Evolutionary conservation across 805 yeast species (phyloP).

Genomic region (Millerozyma miso): DNA sequence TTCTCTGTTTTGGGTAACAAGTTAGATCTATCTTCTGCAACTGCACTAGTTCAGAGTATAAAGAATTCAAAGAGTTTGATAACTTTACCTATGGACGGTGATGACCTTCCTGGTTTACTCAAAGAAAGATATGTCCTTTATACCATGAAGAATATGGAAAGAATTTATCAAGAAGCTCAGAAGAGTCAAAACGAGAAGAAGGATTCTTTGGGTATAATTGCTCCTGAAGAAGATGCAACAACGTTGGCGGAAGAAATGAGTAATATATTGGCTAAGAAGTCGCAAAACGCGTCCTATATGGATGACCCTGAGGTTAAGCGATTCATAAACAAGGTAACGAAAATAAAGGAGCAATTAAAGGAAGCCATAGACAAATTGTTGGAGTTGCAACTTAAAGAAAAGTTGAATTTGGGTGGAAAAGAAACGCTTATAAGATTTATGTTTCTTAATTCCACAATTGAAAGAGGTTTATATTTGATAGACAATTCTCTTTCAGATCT

Average conservation of each 20-base stretch:
- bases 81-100: slow-evolving; percentile 64
- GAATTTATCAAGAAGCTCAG: slow-evolving; percentile 34
- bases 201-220: neutral
- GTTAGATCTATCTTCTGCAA: slow-evolving; percentile 55
- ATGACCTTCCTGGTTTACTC: slow-evolving; percentile 54
- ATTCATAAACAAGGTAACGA: slow-evolving; percentile 23
- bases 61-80: slow-evolving; percentile 61
- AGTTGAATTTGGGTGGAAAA: slow-evolving; percentile 64
- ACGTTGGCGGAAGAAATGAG: slow-evolving; percentile 26
- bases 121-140: slow-evolving; percentile 73
- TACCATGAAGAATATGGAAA: slow-evolving; percentile 79
- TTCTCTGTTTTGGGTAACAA: slow-evolving; percentile 65
- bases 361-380: slow-evolving; percentile 47
- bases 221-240: slow-evolving; percentile 6
- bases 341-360: slow-evolving; percentile 26
- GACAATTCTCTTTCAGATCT: slow-evolving; percentile 28
- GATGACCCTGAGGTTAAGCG: slow-evolving; percentile 26
- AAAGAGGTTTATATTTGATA: slow-evolving; percentile 46
- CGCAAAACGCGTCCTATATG: slow-evolving; percentile 29
- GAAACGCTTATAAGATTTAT: slow-evolving; percentile 68
- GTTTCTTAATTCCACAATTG: slow-evolving; percentile 65
- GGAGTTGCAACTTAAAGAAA: slow-evolving; percentile 50
- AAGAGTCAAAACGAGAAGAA: neutral
- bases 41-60: slow-evolving; percentile 67
- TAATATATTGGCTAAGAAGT: slow-evolving; percentile 28